Evolutionary conservation across 2,329 filamentous ascomycete species (phyloP).

Genomic region (Ophiostoma sp.): DNA sequence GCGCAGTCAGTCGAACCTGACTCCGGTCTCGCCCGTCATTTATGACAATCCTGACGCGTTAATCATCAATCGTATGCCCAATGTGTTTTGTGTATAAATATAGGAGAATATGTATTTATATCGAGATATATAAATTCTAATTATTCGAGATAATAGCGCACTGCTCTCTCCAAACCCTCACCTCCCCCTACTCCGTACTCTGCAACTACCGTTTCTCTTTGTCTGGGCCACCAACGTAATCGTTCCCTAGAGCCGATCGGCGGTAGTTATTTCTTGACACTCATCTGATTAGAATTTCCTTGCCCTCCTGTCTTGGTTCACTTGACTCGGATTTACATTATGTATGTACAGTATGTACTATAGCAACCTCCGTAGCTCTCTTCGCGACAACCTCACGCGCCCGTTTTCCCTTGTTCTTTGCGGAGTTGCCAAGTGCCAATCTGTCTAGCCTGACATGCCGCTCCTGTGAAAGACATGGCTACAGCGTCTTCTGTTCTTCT

Average conservation of each 20-base stretch:
- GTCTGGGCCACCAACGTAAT: background rate
- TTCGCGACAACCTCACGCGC: background rate
- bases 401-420: background rate
- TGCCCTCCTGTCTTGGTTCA: background rate
- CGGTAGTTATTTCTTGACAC: background rate
- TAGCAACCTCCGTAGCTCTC: too few relatives aligned
- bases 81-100: background rate
- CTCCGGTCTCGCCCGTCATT: background rate
- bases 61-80: background rate
- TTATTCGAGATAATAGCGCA: background rate
- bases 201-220: background rate
- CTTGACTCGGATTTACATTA: background rate
- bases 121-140: background rate
- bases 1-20: too few relatives aligned
- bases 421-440: slow-evolving; percentile 11
- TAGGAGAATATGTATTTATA: background rate
- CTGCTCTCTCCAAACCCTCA: background rate
- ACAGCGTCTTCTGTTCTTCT: background rate
- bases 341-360: too few relatives aligned
- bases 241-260: slow-evolving; percentile 5
- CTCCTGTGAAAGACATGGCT: slow-evolving; percentile 1
- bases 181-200: background rate
- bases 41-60: background rate
- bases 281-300: slow-evolving; percentile 2
- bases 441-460: slow-evolving; percentile 14